These are phyloP conservation scores for Paecilomyces sp. DNA, from an alignment of 2,329 filamentous ascomycete genomes.

Conservation along the genomic window DNA sequence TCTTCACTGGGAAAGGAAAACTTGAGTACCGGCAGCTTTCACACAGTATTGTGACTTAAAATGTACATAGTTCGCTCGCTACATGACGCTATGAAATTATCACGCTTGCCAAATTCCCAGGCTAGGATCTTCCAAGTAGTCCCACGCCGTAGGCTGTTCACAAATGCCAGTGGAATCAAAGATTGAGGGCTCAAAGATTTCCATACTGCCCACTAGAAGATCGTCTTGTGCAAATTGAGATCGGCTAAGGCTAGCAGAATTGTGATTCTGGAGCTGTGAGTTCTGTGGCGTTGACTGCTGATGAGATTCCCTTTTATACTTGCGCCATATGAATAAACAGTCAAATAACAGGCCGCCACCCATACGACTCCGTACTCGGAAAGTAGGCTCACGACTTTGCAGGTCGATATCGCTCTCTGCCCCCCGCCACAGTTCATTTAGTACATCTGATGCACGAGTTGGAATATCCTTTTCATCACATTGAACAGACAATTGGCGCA, in stretches of 20 bases:
- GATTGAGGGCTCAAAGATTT: background rate
- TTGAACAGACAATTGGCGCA: background rate
- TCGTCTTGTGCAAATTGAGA: background rate
- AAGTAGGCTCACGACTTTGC: background rate
- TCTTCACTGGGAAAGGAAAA: background rate
- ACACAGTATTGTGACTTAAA: background rate
- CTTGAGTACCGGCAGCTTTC: background rate
- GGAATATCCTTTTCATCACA: background rate
- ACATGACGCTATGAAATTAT: background rate
- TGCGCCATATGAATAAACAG: background rate
- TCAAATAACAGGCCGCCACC: background rate
- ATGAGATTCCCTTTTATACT: background rate
- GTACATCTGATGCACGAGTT: background rate
- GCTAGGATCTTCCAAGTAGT: background rate
- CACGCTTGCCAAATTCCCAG: background rate
- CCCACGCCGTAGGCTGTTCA: background rate
- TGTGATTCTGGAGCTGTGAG: background rate
- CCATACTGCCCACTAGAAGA: background rate
- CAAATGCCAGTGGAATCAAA: background rate
- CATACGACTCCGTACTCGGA: background rate
- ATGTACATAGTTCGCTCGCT: background rate
- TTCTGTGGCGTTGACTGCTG: background rate
- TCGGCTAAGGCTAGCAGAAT: background rate
- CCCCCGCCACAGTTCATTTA: background rate
- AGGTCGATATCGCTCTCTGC: background rate